Evolutionary conservation across 768 basidiomycete species (phyloP).

Genomic region (Astraeus odoratus): DNA sequence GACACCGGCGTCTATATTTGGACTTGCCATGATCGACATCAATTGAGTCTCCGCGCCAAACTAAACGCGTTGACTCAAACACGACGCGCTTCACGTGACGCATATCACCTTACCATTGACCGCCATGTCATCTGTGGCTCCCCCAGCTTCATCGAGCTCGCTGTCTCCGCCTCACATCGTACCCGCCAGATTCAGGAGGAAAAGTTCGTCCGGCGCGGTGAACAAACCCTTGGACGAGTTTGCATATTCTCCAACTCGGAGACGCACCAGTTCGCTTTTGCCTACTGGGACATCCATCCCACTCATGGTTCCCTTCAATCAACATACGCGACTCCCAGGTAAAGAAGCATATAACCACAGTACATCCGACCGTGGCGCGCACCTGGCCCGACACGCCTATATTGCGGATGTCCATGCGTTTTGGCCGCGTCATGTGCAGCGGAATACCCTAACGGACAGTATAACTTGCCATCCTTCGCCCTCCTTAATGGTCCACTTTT

Average conservation of each 20-base stretch:
- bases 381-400: not conserved
- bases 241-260: not conserved
- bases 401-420: not conserved
- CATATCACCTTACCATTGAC: constrained; percentile 23
- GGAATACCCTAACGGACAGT: not conserved
- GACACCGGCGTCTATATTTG: too few relatives aligned
- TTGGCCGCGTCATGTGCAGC: constrained; percentile 3
- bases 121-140: constrained; percentile 25
- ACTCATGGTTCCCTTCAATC: too few relatives aligned
- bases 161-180: constrained; percentile 8
- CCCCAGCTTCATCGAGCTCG: constrained; percentile 1
- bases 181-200: constrained; percentile 19
- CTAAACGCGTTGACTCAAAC: constrained; percentile 22
- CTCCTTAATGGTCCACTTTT: constrained; percentile 14
- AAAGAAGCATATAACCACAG: too few relatives aligned
- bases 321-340: too few relatives aligned
- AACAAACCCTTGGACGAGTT: not conserved
- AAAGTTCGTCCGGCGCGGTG: too few relatives aligned
- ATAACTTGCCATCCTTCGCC: constrained; percentile 11
- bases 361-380: too few relatives aligned
- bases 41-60: constrained; percentile 28
- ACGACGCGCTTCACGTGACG: constrained; percentile 22
- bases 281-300: too few relatives aligned
- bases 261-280: not conserved
- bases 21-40: constrained; percentile 1